These are phyloP conservation scores for Paraurostyla sp. DNA, from an alignment of 73 alveolate genomes.

Conservation along the genomic window DNA sequence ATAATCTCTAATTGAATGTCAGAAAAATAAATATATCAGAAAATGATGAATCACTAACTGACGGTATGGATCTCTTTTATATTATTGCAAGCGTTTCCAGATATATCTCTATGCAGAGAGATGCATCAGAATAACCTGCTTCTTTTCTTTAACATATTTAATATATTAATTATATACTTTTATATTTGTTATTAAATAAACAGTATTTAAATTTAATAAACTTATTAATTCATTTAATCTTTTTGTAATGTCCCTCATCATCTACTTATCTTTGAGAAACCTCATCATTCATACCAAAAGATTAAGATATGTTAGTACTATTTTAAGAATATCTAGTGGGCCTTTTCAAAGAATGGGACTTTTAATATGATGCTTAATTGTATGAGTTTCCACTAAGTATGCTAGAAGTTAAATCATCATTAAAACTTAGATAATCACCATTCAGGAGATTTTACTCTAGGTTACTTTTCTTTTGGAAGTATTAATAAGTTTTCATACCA, in stretches of 20 bases:
- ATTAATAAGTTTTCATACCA: no score
- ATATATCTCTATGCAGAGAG: conserved; percentile 28
- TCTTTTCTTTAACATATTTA: not conserved
- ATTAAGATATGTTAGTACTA: no score
- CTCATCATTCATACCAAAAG: no score
- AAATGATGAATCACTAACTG: not conserved
- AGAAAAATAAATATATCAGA: not conserved
- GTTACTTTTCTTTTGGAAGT: no score
- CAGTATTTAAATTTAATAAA: not conserved
- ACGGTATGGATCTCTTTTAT: not conserved
- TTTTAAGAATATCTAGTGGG: no score
- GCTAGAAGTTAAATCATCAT: no score
- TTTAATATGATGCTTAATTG: no score
- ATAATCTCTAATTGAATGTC: not conserved
- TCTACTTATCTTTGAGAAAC: no score
- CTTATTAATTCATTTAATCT: not conserved
- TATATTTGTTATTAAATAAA: not conserved
- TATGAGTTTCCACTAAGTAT: no score
- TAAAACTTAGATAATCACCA: no score
- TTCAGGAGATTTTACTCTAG: no score
- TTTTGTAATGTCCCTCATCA: not conserved
- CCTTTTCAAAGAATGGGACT: no score
- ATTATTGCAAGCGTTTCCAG: conserved; percentile 40
- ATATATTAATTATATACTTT: conserved; percentile 7
- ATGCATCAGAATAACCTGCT: conserved; percentile 32